Percentiles rank a stretch among this genome's conserved stretches.
Conservation (phyloP, 2,329 filamentous ascomycete species). For the Pyricularia sp. region DNA sequence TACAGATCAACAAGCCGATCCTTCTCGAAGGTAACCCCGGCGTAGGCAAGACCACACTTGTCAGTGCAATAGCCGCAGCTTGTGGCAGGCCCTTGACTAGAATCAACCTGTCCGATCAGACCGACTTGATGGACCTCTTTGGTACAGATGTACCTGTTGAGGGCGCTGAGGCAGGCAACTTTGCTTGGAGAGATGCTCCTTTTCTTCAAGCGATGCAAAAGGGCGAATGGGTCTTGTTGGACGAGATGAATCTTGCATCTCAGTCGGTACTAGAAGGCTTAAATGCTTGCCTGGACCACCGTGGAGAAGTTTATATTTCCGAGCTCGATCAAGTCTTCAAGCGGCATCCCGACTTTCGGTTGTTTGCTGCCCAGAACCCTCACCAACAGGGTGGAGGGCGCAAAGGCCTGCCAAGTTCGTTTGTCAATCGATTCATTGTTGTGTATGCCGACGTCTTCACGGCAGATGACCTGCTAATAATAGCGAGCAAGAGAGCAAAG, state of each 20-base stretch:
- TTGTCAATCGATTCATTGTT: conserved; percentile 95
- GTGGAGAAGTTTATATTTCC: conserved; percentile 88
- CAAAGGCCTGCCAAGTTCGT: conserved; percentile 87
- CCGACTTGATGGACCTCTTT: conserved; percentile 93
- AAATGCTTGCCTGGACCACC: conserved; percentile 92
- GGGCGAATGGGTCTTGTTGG: conserved; percentile 89
- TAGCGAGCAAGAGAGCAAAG: conserved; percentile 69
- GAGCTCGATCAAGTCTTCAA: conserved; percentile 92
- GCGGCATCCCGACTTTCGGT: conserved; percentile 76
- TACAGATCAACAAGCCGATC: conserved; percentile 83
- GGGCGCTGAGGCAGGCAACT: conserved; percentile 79
- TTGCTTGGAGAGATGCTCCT: conserved; percentile 90
- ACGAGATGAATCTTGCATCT: conserved; percentile 97
- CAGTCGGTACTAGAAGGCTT: conserved; percentile 93
- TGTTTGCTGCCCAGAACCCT: conserved; percentile 95
- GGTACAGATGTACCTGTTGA: conserved; percentile 93
- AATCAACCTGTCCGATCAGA: conserved; percentile 97
- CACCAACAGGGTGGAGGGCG: conserved; percentile 93
- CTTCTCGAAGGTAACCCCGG: conserved; percentile 94
- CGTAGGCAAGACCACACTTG: conserved; percentile 90
- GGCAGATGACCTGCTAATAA: conserved; percentile 65
- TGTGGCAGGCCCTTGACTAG: conserved; percentile 74
- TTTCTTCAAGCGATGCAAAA: conserved; percentile 94
- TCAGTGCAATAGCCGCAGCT: conserved; percentile 69
- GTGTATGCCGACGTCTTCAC: conserved; percentile 91